Evolutionary conservation across 139 green algal genomes (phyloP).

Genomic region (Haematococcus lacustris): DNA sequence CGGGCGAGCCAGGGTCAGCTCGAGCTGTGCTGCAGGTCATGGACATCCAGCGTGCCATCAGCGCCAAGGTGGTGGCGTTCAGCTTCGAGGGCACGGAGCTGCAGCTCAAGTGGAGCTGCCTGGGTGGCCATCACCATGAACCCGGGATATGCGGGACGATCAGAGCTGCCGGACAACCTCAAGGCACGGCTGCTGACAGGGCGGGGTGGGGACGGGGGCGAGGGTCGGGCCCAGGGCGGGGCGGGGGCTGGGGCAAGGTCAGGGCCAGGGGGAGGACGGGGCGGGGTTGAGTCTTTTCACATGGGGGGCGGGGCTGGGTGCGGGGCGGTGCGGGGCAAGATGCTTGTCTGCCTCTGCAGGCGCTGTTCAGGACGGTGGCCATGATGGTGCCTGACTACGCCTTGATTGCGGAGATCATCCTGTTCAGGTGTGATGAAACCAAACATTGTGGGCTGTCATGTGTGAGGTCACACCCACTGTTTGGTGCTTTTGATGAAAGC

Average conservation of each 20-base stretch:
- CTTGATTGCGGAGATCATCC: slow-evolving; percentile 58
- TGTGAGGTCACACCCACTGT: too few species aligned
- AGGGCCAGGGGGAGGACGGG: too few species aligned
- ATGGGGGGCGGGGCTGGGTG: too few species aligned
- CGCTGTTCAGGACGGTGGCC: slow-evolving; percentile 12
- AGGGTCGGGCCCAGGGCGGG: too few species aligned
- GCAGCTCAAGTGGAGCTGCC: slow-evolving; percentile 49
- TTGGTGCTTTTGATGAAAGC: too few species aligned
- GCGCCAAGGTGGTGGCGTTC: slow-evolving; percentile 52
- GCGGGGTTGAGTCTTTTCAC: too few species aligned
- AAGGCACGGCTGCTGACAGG: slow-evolving; percentile 36
- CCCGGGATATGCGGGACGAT: slow-evolving; percentile 49
- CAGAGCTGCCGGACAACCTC: slow-evolving; percentile 60
- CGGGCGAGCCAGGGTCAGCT: too few species aligned
- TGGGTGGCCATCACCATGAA: slow-evolving; percentile 57
- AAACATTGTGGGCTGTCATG: too few species aligned
- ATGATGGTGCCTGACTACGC: slow-evolving; percentile 55
- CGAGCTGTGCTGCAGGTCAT: slow-evolving; percentile 50
- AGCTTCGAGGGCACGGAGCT: slow-evolving; percentile 72
- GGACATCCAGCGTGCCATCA: slow-evolving; percentile 58
- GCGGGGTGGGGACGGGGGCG: too few species aligned
- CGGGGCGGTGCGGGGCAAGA: background rate
- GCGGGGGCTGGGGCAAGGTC: too few species aligned
- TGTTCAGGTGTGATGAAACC: too few species aligned
- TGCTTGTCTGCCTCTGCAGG: slow-evolving; percentile 3